Evolutionary conservation across 371 early-diverging fungal species (phyloP).

Genomic region (Mortierella sp.): DNA sequence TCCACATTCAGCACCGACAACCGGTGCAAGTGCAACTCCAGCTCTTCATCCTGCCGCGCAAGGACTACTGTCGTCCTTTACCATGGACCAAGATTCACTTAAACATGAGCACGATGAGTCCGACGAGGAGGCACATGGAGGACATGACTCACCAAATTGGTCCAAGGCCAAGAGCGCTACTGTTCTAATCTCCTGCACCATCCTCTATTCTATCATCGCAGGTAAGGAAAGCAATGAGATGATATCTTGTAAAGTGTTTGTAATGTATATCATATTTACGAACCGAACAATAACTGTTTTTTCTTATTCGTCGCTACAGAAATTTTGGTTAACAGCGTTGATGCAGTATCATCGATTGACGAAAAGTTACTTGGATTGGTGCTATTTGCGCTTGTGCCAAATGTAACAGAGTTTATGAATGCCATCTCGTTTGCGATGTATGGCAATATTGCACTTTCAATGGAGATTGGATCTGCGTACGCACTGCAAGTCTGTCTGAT

Average conservation of each 20-base stretch:
- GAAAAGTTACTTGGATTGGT: conserved; percentile 94
- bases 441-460: conserved; percentile 93
- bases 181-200: conserved; percentile 86
- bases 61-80: conserved; percentile 46
- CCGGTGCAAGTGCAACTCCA: background rate
- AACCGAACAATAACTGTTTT: background rate
- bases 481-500: conserved; percentile 95
- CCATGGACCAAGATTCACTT: conserved; percentile 36
- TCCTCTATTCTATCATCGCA: conserved; percentile 90
- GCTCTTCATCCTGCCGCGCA: conserved; percentile 45
- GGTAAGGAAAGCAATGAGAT: conserved; percentile 17
- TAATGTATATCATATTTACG: background rate
- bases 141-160: conserved; percentile 97
- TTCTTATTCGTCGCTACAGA: conserved; percentile 55
- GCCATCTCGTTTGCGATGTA: conserved; percentile 95
- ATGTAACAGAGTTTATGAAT: conserved; percentile 97
- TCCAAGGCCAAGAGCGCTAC: conserved; percentile 82
- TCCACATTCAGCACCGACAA: conserved; percentile 27
- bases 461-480: conserved; percentile 98
- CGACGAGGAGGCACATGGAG: conserved; percentile 76
- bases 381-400: conserved; percentile 96
- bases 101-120: conserved; percentile 66
- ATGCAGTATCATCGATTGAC: conserved; percentile 79
- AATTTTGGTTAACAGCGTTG: conserved; percentile 83
- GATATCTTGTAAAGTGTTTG: background rate